phyloP scores from a whole-genome alignment of 768 basidiomycete genomes.

The Mycena rosella region DNA sequence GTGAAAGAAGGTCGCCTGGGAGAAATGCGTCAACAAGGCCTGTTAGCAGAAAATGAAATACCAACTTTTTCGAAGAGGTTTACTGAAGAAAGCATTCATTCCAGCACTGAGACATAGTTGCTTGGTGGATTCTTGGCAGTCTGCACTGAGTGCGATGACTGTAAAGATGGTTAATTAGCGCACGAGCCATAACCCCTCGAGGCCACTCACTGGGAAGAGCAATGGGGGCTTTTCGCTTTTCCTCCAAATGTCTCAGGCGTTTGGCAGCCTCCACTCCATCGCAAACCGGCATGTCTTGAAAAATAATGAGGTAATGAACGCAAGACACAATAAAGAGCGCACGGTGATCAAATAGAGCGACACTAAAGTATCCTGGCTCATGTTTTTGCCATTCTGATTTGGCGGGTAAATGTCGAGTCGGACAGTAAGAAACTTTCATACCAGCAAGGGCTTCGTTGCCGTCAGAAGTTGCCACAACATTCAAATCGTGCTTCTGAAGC shows the following conservation, averaged over 20 bases:
- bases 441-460: conserved; percentile 76
- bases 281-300: conserved; percentile 82
- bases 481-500: conserved; percentile 70
- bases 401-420: conserved; percentile 10
- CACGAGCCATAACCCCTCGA: background rate
- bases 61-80: conserved; percentile 74
- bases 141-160: conserved; percentile 83
- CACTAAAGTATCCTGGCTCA: conserved; percentile 75
- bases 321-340: conserved; percentile 39
- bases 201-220: conserved; percentile 66
- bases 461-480: conserved; percentile 72
- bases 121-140: conserved; percentile 83
- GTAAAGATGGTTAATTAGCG: conserved; percentile 7
- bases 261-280: conserved; percentile 84
- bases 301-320: conserved; percentile 6
- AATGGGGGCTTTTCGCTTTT: conserved; percentile 62
- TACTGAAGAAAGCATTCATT: conserved; percentile 83
- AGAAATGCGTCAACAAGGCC: background rate
- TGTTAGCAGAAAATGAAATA: background rate
- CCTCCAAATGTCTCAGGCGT: conserved; percentile 70
- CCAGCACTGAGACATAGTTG: conserved; percentile 82
- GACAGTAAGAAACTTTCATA: conserved; percentile 39
- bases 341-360: conserved; percentile 85
- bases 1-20: conserved; percentile 64
- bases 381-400: conserved; percentile 74